Conservation (phyloP, 495 filamentous ascomycete species). For the Penicillium cataractarum region DNA sequence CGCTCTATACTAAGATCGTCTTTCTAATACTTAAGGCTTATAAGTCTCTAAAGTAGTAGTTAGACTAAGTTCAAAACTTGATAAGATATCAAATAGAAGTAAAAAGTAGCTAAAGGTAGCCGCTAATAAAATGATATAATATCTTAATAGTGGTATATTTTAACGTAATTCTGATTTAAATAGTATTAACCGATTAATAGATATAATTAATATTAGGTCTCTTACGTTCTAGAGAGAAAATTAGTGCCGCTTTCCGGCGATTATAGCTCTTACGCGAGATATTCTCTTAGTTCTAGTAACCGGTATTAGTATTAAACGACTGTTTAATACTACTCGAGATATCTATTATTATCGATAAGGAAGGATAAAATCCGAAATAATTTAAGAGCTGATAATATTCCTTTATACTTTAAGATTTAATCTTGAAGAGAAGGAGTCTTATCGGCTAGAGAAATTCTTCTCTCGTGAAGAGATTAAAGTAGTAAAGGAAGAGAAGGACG, state of each 20-base stretch:
- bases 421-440: too few species aligned
- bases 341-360: neutral
- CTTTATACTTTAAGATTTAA: neutral
- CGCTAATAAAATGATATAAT: neutral
- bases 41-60: too few species aligned
- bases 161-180: too few species aligned
- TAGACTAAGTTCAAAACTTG: too few species aligned
- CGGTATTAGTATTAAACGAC: too few species aligned
- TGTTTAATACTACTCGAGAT: constrained; percentile 5
- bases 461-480: neutral
- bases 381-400: neutral
- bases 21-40: neutral
- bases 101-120: too few species aligned
- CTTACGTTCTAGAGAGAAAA: constrained; percentile 2
- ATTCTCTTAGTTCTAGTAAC: too few species aligned
- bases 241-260: neutral
- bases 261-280: too few species aligned
- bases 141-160: neutral
- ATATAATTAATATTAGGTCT: too few species aligned
- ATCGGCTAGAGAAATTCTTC: neutral
- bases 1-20: neutral
- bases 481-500: neutral
- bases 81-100: too few species aligned
- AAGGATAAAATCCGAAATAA: neutral
- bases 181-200: too few species aligned